Evolutionary conservation across 2,329 filamentous ascomycete species (phyloP), one percentile per base, ranked within the genome.

Genomic region (Keithomyces neogunnii): DNA sequence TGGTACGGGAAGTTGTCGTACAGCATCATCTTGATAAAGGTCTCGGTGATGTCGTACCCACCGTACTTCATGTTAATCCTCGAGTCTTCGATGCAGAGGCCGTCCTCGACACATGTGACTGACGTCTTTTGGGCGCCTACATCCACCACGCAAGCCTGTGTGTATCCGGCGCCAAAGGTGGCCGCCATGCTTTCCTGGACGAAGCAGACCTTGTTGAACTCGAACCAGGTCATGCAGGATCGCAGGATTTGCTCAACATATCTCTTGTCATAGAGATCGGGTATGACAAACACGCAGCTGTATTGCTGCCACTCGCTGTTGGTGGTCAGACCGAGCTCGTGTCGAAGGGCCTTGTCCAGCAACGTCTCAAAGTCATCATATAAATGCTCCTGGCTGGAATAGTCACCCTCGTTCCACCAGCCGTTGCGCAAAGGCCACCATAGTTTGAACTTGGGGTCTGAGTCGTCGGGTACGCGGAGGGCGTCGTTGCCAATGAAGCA

Each of bases 101-200:
- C 93, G 66, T 99, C 93, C 62, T 99, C 93, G 9, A 99, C 91
- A 59, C 93, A 99, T 55, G 91, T 92, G 33, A 99, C 87, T 0
- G 93, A 95, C 1, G 93, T 97, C 76, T 99, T 99, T 65, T 97
- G 90, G 1, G 93, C 92, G 10, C 93, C 93, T 51, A 99, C 86
- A 65, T 99, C 93, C 9, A 99, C 90, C 51, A 99, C 90, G 60
- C 93, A 99, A 26, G 89, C 88, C 55, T 88, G 89, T 1, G 91
- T 95, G 63, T 95, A 96, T 6, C 93, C 93, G 3, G 92, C 93
- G 10, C 93, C 93, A 65, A 96, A 99, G 0, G 90, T 93, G 3
- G 91, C 92, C 0, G 92, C 91, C 63, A 97, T 81, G 62, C 90
- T 95, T 70, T 99, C 93, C 67, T 99, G 93, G 53, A 97, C 90